These are phyloP conservation scores for Fusarium avenaceum DNA, from an alignment of 2,329 filamentous ascomycete genomes.

Conservation along the genomic window DNA sequence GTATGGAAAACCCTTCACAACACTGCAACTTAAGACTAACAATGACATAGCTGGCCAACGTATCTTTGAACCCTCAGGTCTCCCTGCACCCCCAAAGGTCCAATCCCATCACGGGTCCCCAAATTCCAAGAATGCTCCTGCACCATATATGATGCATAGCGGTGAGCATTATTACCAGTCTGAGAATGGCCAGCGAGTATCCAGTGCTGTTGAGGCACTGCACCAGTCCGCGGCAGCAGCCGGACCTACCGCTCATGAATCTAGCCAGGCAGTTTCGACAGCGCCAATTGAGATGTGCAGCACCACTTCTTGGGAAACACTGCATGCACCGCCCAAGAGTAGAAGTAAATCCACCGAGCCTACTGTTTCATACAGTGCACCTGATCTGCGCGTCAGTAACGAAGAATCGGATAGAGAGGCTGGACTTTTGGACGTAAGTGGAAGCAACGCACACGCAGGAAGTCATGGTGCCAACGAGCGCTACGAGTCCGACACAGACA, in stretches of 20 bases:
- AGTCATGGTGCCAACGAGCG: slow-evolving; percentile 16
- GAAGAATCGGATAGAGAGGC: background rate
- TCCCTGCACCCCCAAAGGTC: slow-evolving; percentile 48
- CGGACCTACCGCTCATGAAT: slow-evolving; percentile 34
- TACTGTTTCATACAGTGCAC: background rate
- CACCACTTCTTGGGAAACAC: background rate
- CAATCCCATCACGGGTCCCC: slow-evolving; percentile 42
- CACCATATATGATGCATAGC: slow-evolving; percentile 37
- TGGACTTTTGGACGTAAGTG: background rate
- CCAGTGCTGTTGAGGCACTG: slow-evolving; percentile 48
- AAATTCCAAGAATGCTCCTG: slow-evolving; percentile 29
- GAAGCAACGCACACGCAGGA: slow-evolving; percentile 4
- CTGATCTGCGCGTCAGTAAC: background rate
- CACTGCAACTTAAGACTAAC: slow-evolving; percentile 27
- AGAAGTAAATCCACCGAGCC: slow-evolving; percentile 29
- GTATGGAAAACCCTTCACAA: slow-evolving; percentile 43
- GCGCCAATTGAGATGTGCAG: background rate
- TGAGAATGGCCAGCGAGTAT: background rate
- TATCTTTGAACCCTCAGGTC: slow-evolving; percentile 47
- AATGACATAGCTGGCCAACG: slow-evolving; percentile 48
- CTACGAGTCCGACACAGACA: slow-evolving; percentile 25
- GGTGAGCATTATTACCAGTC: slow-evolving; percentile 49
- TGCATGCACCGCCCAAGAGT: background rate
- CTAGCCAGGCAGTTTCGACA: background rate
- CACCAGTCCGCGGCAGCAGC: slow-evolving; percentile 50